These are phyloP conservation scores for Neurospora cerealis DNA, from an alignment of 495 filamentous ascomycete species.

Conservation along the genomic window DNA sequence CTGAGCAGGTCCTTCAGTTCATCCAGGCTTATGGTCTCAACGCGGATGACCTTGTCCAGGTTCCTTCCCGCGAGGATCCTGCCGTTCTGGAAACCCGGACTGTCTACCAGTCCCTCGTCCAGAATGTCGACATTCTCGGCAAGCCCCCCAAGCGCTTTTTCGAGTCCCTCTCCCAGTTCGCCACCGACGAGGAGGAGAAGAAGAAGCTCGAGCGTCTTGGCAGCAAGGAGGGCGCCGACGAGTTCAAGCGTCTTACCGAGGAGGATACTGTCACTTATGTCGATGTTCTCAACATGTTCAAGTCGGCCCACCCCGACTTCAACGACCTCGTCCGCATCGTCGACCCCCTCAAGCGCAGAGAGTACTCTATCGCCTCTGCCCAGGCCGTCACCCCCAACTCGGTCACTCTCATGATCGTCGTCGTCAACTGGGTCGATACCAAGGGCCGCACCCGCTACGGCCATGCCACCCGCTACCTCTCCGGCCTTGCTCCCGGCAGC, in stretches of 20 bases:
- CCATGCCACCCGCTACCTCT: constrained; percentile 83
- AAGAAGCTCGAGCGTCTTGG: constrained; percentile 66
- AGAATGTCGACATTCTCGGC: constrained; percentile 95
- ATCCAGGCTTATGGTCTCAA: constrained; percentile 82
- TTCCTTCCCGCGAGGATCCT: constrained; percentile 76
- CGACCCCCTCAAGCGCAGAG: constrained; percentile 83
- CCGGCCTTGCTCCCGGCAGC: constrained; percentile 58
- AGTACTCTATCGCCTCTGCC: constrained; percentile 95
- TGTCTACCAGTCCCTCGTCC: constrained; percentile 82
- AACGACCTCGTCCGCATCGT: constrained; percentile 86
- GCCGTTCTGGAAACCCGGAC: constrained; percentile 76
- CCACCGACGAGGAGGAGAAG: constrained; percentile 71
- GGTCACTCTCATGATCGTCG: constrained; percentile 93
- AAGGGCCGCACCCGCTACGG: constrained; percentile 84
- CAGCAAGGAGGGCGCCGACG: constrained; percentile 73
- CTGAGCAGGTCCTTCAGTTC: constrained; percentile 67
- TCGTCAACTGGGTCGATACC: constrained; percentile 88
- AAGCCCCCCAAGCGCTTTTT: constrained; percentile 96
- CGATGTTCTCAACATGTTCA: constrained; percentile 79
- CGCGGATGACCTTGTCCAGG: constrained; percentile 74
- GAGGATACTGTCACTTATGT: constrained; percentile 90
- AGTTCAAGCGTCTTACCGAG: constrained; percentile 91
- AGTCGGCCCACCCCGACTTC: constrained; percentile 81
- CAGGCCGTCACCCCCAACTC: constrained; percentile 81
- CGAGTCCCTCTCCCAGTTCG: constrained; percentile 81